Evolutionary conservation across 306 rosid species (phyloP).

Genomic region (Gynostemma pentaphyllum): DNA sequence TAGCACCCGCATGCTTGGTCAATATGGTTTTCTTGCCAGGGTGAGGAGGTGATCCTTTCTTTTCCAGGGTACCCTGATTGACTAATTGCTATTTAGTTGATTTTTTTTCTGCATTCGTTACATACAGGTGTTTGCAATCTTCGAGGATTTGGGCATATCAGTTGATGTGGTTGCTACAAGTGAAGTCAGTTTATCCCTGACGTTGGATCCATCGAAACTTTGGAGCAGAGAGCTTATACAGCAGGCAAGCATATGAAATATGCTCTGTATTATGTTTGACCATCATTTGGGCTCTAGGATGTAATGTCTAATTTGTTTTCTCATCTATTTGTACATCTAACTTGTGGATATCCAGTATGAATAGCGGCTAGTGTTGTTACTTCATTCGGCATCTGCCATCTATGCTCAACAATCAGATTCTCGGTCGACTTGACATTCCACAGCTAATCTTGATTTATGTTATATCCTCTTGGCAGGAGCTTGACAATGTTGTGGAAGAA

Average conservation of each 20-base stretch:
- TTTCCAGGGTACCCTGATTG: background rate
- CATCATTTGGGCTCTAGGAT: background rate
- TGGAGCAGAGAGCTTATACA: conserved; percentile 90
- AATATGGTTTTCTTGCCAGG: conserved; percentile 89
- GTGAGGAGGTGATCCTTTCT: conserved; percentile 31
- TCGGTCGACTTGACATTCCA: background rate
- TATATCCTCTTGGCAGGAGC: conserved; percentile 53
- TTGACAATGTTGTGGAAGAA: conserved; percentile 85
- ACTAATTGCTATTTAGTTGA: background rate
- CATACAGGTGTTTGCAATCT: conserved; percentile 72
- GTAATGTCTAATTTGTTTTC: too few relatives aligned
- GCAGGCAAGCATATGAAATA: conserved; percentile 45
- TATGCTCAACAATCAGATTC: conserved; percentile 1
- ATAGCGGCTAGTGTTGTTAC: background rate
- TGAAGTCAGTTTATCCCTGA: conserved; percentile 84
- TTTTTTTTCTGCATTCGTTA: conserved; percentile 5
- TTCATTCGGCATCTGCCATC: background rate
- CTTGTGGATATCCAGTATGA: too few relatives aligned
- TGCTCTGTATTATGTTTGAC: background rate
- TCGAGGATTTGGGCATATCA: conserved; percentile 77
- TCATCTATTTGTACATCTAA: too few relatives aligned
- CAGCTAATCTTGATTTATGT: background rate
- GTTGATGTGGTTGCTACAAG: conserved; percentile 89
- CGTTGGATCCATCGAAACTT: conserved; percentile 80
- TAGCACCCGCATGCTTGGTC: conserved; percentile 98